Evolutionary conservation across 176 grass and related monocot genomes (phyloP), one percentile per base, ranked within the genome.

Genomic region (Tuctoria greenei): DNA sequence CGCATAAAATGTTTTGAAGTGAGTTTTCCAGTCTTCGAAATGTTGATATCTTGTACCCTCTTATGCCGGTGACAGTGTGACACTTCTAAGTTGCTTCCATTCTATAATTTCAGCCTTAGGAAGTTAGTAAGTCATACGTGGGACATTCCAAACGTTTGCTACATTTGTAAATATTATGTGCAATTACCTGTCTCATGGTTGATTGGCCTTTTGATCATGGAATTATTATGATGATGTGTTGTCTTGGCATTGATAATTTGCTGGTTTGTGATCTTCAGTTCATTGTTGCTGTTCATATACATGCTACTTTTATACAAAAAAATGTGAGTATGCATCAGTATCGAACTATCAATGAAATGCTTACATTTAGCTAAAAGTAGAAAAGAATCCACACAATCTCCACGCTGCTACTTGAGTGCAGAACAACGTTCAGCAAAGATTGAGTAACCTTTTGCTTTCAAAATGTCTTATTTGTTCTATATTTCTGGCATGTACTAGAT

Each of bases 121-220:
- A 58, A 49, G 73, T 59, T 49, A 72, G 66, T 31, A 72, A 49
- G 42, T 38, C 51, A 51, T 18, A 59, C n/a, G 8, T 87, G 74
- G 78, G 78, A 60, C 24, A 36, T 73, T 69, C 26, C 70, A 79
- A 10, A 68, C n/a, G 55, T 67, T 38, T 1, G 31, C 31, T 31
- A 43, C 64, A 74, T 62, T 10, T 87, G 35, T 67, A 54, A 37
- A 67, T 69, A 83, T 52, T 34, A 51, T 78, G 67, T 83, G 83
- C 37, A 36, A 25, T 59, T 56, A 50, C 41, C 27, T 43, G 26
- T 66, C 27, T 75, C 41, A 18, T 36, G 41, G 38, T 72, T 47
- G 26, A 59, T 38, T 76, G 41, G 36, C 23, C 8, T 59, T 65
- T 64, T 23, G 1, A 50, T 66, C 8, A 10, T 39, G 59, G 42